phyloP scores from a whole-genome alignment of 306 rosid species.

The Nissolia schottii region DNA sequence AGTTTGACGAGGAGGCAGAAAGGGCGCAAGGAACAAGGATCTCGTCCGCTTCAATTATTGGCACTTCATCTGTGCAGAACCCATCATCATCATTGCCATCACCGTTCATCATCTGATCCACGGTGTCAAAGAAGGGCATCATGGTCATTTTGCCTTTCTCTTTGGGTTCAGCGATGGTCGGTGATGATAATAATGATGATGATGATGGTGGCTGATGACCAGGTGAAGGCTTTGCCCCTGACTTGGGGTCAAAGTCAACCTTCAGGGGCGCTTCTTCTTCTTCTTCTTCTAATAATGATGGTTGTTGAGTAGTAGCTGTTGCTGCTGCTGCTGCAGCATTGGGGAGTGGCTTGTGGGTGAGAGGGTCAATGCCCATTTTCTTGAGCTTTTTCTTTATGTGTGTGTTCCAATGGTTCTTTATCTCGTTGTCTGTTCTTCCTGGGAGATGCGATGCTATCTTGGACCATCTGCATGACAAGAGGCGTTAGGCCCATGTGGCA shows the following conservation, averaged over 20 bases:
- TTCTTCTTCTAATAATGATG: background rate
- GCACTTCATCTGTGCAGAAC: slow-evolving; percentile 77
- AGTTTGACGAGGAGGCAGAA: slow-evolving; percentile 42
- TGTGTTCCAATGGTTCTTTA: slow-evolving; percentile 87
- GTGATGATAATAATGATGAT: too few relatives aligned
- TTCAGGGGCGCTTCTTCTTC: slow-evolving; percentile 1
- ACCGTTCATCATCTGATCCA: slow-evolving; percentile 32
- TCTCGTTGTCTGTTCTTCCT: slow-evolving; percentile 87
- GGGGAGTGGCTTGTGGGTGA: slow-evolving; percentile 60
- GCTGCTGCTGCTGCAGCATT: slow-evolving; percentile 26
- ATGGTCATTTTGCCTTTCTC: slow-evolving; percentile 21
- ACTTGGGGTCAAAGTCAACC: slow-evolving; percentile 5
- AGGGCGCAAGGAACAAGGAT: slow-evolving; percentile 39
- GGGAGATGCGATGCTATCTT: slow-evolving; percentile 85
- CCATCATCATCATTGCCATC: slow-evolving; percentile 27
- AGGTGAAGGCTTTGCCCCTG: too few relatives aligned
- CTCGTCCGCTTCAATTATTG: slow-evolving; percentile 55
- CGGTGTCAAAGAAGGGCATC: slow-evolving; percentile 22
- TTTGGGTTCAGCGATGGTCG: slow-evolving; percentile 28
- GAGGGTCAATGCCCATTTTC: slow-evolving; percentile 82
- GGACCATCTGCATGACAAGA: slow-evolving; percentile 65
- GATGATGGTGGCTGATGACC: too few relatives aligned
- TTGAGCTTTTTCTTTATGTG: slow-evolving; percentile 83
- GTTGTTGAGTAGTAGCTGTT: slow-evolving; percentile 12
- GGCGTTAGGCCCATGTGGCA: background rate